These are phyloP conservation scores for Pholiota molesta DNA, from an alignment of 768 basidiomycete species.

Conservation along the genomic window DNA sequence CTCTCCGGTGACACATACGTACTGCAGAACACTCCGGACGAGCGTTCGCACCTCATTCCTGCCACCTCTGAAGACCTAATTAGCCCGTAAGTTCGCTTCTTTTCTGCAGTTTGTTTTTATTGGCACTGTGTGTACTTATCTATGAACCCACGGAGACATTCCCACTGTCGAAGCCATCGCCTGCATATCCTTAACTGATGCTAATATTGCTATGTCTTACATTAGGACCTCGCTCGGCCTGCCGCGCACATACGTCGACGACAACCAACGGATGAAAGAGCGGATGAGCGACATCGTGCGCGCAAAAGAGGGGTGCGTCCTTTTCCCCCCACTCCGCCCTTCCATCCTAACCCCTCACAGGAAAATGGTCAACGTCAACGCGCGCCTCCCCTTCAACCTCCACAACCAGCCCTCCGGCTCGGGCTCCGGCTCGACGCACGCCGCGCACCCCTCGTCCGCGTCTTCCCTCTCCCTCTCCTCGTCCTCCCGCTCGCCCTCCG, in stretches of 20 bases:
- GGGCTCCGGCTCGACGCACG: slow-evolving; percentile 21
- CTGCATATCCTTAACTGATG: no score
- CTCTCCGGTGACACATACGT: not conserved
- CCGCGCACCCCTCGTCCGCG: slow-evolving; percentile 26
- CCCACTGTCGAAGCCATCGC: not conserved
- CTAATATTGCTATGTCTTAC: not conserved
- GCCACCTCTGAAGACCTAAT: slow-evolving; percentile 15
- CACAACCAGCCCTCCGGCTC: slow-evolving; percentile 40
- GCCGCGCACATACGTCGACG: slow-evolving; percentile 27
- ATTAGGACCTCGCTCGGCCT: slow-evolving; percentile 1
- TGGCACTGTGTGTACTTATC: not conserved
- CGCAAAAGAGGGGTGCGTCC: slow-evolving; percentile 56
- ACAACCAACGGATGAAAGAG: slow-evolving; percentile 54
- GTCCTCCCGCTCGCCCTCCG: slow-evolving; percentile 16
- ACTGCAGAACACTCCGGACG: slow-evolving; percentile 21
- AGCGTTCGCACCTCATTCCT: slow-evolving; percentile 32
- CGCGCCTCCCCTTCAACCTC: slow-evolving; percentile 58
- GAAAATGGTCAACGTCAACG: slow-evolving; percentile 70
- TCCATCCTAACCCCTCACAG: slow-evolving; percentile 21
- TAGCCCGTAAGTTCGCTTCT: slow-evolving; percentile 19
- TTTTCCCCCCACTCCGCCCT: slow-evolving; percentile 1
- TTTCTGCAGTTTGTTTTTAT: not conserved
- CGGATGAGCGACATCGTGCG: slow-evolving; percentile 56
- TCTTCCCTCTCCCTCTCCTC: slow-evolving; percentile 22
- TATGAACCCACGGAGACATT: not conserved